These are phyloP conservation scores for Senna siamea DNA, from an alignment of 306 rosid genomes.

Conservation along the genomic window DNA sequence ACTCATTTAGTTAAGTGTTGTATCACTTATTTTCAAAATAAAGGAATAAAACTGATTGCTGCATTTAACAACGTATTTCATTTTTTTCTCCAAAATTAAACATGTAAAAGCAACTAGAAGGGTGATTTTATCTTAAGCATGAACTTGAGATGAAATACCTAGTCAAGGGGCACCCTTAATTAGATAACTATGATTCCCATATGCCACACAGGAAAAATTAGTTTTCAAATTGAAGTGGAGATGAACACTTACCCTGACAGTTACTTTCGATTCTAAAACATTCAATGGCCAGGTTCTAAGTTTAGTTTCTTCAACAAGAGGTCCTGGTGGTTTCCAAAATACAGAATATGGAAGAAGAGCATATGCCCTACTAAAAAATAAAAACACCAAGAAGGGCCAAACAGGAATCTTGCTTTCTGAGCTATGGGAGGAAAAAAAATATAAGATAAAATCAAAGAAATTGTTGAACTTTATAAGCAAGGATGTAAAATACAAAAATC, in stretches of 20 bases:
- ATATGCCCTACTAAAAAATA: constrained; percentile 77
- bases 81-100: constrained; percentile 9
- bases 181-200: constrained; percentile 8
- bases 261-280: constrained; percentile 84
- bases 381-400: constrained; percentile 84
- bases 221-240: constrained; percentile 18
- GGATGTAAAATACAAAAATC: constrained; percentile 14
- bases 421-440: constrained; percentile 54
- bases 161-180: constrained; percentile 12
- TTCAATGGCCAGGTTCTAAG: constrained; percentile 82
- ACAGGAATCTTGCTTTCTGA: constrained; percentile 74
- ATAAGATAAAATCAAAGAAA: constrained; percentile 26
- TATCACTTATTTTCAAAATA: not conserved
- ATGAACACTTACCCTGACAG: constrained; percentile 67
- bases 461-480: constrained; percentile 10
- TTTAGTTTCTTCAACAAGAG: constrained; percentile 71
- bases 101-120: constrained; percentile 3
- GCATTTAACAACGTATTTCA: not conserved
- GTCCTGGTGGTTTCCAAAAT: constrained; percentile 94
- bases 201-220: not conserved
- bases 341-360: constrained; percentile 93
- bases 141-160: constrained; percentile 15
- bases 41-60: not conserved
- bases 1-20: too few species aligned
- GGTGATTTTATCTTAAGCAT: not conserved